Evolutionary conservation across 176 grass and related monocot species (phyloP).

Genomic region (Triticum dicoccoides): DNA sequence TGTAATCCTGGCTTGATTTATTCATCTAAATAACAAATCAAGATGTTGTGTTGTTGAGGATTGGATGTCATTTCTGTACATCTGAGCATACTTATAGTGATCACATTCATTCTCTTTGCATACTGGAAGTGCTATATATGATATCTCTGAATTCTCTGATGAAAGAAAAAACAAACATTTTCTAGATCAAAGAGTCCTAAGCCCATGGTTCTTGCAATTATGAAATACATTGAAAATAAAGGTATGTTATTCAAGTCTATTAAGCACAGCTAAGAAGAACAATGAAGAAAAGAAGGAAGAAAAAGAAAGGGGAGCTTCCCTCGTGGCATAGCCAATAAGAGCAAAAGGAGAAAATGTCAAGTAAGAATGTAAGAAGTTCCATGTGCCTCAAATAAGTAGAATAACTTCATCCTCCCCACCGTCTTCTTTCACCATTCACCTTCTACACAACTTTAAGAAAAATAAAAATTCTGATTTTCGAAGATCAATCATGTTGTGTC

Average conservation of each 20-base stretch:
- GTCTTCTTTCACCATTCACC: not conserved
- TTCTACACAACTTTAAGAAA: no score
- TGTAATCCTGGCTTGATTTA: not conserved
- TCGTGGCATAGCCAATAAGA: no score
- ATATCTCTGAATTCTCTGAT: not conserved
- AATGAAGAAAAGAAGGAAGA: no score
- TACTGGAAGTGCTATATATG: not conserved
- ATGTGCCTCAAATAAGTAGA: not conserved
- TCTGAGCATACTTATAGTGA: not conserved
- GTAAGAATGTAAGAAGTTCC: no score
- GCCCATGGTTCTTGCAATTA: no score
- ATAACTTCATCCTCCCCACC: not conserved
- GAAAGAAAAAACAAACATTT: not conserved
- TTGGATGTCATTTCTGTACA: not conserved
- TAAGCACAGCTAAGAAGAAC: no score
- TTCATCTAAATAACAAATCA: not conserved
- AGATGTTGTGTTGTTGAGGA: not conserved
- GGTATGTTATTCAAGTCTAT: no score
- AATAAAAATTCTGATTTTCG: not conserved
- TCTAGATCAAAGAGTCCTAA: no score
- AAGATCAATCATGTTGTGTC: not conserved
- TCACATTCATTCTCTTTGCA: no score
- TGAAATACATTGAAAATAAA: no score
- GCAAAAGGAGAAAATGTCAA: no score
- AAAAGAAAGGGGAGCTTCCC: no score